Evolutionary conservation across 805 yeast species (phyloP).

Genomic region (Suhomyces faveliae): DNA sequence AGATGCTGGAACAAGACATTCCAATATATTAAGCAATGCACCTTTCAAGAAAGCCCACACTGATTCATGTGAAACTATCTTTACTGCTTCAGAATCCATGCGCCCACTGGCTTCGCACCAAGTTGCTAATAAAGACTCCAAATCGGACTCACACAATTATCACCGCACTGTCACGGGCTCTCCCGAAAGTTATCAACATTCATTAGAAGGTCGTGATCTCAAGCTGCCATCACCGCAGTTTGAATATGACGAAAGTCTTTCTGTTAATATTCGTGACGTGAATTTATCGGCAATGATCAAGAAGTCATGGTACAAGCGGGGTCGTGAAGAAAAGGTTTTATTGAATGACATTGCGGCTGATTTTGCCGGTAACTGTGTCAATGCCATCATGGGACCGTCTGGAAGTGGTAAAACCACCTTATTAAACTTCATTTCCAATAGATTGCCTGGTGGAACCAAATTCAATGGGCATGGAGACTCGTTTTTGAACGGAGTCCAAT

Average conservation of each 20-base stretch:
- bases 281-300: neutral
- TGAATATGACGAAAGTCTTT: constrained; percentile 1
- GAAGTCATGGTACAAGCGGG: neutral
- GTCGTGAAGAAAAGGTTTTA: constrained; percentile 11
- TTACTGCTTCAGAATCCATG: neutral
- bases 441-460: constrained; percentile 14
- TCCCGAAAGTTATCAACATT: neutral
- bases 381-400: constrained; percentile 47
- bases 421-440: constrained; percentile 30
- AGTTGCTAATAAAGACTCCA: neutral
- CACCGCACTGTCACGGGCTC: neutral
- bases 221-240: neutral
- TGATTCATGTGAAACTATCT: neutral
- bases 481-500: constrained; percentile 14
- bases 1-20: neutral
- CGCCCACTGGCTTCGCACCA: neutral
- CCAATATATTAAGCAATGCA: neutral
- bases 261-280: constrained; percentile 8
- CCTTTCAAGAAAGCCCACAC: neutral
- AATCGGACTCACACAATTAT: neutral
- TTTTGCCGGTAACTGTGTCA: constrained; percentile 33
- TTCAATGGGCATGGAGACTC: constrained; percentile 16
- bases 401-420: constrained; percentile 47
- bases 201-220: neutral
- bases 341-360: constrained; percentile 30